These are phyloP conservation scores for Eremochloa ophiuroides DNA, from an alignment of 176 grass and related monocot genomes.

Conservation along the genomic window DNA sequence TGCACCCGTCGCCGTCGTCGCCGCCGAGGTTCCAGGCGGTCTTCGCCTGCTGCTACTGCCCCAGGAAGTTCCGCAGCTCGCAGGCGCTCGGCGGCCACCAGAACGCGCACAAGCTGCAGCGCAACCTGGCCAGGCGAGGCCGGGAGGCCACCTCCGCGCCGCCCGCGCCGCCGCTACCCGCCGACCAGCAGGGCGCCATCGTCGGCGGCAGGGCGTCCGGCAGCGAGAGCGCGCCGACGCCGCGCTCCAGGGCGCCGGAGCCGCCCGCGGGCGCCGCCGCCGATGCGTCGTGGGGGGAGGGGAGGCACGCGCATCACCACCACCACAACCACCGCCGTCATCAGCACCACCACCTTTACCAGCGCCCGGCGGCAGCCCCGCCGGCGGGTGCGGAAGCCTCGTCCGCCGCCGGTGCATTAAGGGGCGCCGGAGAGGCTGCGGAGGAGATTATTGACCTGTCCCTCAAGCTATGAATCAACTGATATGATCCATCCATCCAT, in stretches of 20 bases:
- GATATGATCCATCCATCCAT: background rate
- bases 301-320: too few species aligned
- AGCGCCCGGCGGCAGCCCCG: background rate
- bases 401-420: background rate
- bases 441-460: slow-evolving; percentile 62
- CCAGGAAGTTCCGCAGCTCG: slow-evolving; percentile 63
- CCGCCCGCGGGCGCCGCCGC: background rate
- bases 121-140: slow-evolving; percentile 54
- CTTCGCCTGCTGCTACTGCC: slow-evolving; percentile 72
- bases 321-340: background rate
- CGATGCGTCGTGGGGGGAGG: slow-evolving; percentile 15
- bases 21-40: slow-evolving; percentile 46
- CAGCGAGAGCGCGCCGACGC: slow-evolving; percentile 1
- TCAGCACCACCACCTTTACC: background rate
- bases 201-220: background rate
- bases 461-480: slow-evolving; percentile 63
- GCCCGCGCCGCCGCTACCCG: background rate
- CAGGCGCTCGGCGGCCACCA: slow-evolving; percentile 71
- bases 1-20: slow-evolving; percentile 50
- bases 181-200: background rate
- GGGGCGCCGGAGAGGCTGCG: background rate
- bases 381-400: background rate
- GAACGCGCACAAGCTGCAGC: slow-evolving; percentile 69
- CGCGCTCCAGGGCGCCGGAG: background rate
- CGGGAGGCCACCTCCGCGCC: slow-evolving; percentile 26